Base-by-base conservation (phyloP, 1,139 yeast species). In the Candida gigantensis region DNA sequence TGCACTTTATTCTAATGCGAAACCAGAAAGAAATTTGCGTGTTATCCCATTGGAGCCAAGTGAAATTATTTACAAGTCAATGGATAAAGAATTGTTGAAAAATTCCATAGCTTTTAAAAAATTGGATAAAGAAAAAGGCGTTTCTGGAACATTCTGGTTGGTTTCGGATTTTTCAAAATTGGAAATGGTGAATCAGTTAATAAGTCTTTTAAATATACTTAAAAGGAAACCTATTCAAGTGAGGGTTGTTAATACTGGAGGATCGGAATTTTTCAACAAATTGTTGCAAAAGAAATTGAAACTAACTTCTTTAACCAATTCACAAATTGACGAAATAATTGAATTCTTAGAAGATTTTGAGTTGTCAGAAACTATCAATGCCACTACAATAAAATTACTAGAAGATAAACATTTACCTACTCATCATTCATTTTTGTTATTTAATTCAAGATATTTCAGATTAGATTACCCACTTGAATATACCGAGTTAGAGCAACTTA, bases 91-190 rank as follows among this genome's bases (percentile, higher is more conserved):
- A 2, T 47, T 71, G 32, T 38, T 66, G 4, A 47, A 51, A 3
- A 32, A 46, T 7, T 53, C 71, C 0, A 14, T 43, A 21, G 30
- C 43, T 3, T 53, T 60, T 37, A 48, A 34, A 28, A 45, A 42
- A 26, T 19, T 42, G 10, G 49, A 43, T 28, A 39, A 44, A 20
- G 37, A 45, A 35, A 32, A 50, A 14, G 41, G 40, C 6, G 34
- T 56, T 5, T 42, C 61, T 1, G 53, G 58, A 1, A 66, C 81
- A 0, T 45, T 79, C 11, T 79, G 85, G 72, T 45, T 83, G 9
- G 58, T 79, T 36, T 89, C 87, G 10, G 77, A 80, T 49, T 68
- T 80, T 36, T 59, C 64, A 11, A 51, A 66, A 3, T 33, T 44
- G 1, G 41, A 48, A 2, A 56, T 72, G 11, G 37, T 70, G 12